These are phyloP conservation scores for Golovinomyces cichoracearum DNA, from an alignment of 2,329 filamentous ascomycete species.

Conservation along the genomic window DNA sequence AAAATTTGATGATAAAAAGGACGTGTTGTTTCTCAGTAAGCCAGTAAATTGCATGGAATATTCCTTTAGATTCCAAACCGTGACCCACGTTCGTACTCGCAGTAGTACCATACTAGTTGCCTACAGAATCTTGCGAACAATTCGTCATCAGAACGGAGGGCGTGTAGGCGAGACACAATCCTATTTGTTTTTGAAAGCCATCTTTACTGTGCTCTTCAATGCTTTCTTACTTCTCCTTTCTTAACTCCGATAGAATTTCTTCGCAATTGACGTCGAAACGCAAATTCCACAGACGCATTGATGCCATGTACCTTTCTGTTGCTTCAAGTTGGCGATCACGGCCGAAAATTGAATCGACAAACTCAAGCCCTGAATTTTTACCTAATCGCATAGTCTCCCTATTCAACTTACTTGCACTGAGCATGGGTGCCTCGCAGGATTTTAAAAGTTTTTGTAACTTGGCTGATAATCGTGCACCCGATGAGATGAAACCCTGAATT, in stretches of 20 bases:
- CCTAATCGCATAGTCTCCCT: slow-evolving; percentile 50
- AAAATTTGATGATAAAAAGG: no score
- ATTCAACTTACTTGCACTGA: slow-evolving; percentile 56
- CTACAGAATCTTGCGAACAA: no score
- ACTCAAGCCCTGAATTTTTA: slow-evolving; percentile 78
- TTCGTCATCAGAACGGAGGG: no score
- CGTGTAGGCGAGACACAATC: no score
- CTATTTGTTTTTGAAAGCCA: no score
- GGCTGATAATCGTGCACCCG: slow-evolving; percentile 62
- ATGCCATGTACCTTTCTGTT: slow-evolving; percentile 77
- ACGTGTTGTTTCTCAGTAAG: no score
- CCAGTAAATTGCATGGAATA: no score
- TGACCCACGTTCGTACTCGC: no score
- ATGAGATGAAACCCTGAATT: slow-evolving; percentile 71
- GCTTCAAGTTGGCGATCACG: slow-evolving; percentile 68
- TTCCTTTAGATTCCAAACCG: no score
- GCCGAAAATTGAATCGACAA: slow-evolving; percentile 87
- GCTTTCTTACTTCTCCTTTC: slow-evolving; percentile 7
- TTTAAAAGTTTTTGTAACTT: slow-evolving; percentile 72
- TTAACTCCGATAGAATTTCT: slow-evolving; percentile 44
- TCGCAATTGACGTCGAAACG: slow-evolving; percentile 93
- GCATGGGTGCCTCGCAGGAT: slow-evolving; percentile 82
- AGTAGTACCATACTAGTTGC: no score
- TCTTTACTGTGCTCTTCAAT: no score
- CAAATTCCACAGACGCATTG: slow-evolving; percentile 42